Percentiles rank a stretch among this genome's conserved stretches.
These are phyloP conservation scores for Leccinum variicolor DNA, from an alignment of 768 basidiomycete species.

Conservation along the genomic window DNA sequence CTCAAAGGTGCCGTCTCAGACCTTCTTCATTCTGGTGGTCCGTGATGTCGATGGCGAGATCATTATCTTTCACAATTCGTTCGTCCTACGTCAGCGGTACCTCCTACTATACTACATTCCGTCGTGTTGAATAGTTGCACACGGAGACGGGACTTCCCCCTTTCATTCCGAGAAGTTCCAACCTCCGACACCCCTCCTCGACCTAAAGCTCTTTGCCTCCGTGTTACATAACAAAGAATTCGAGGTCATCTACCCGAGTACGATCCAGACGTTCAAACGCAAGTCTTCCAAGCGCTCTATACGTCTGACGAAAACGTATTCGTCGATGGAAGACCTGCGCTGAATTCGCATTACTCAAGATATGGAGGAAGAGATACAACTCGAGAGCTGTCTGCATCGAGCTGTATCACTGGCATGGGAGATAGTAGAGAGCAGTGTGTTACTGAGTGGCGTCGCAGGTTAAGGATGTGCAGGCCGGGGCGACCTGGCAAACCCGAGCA, in stretches of 20 bases:
- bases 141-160: too few species aligned
- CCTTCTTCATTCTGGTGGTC: too few species aligned
- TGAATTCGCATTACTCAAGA: not conserved
- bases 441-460: constrained; percentile 78
- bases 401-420: too few species aligned
- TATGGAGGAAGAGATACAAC: not conserved
- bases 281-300: not conserved
- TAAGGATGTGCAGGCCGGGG: constrained; percentile 79
- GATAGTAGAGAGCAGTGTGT: too few species aligned
- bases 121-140: too few species aligned
- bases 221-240: constrained; percentile 94
- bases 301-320: not conserved
- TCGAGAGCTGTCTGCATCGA: not conserved
- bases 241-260: constrained; percentile 78
- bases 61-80: too few species aligned
- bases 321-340: not conserved
- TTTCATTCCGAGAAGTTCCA: constrained; percentile 76
- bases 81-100: too few species aligned
- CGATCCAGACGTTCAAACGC: constrained; percentile 81
- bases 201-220: constrained; percentile 78
- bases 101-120: too few species aligned
- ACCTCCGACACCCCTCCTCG: constrained; percentile 62
- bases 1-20: too few species aligned
- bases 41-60: too few species aligned
- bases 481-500: constrained; percentile 47